Base-by-base conservation (phyloP, 2,329 filamentous ascomycete genomes). In the Fusarium sp. region DNA sequence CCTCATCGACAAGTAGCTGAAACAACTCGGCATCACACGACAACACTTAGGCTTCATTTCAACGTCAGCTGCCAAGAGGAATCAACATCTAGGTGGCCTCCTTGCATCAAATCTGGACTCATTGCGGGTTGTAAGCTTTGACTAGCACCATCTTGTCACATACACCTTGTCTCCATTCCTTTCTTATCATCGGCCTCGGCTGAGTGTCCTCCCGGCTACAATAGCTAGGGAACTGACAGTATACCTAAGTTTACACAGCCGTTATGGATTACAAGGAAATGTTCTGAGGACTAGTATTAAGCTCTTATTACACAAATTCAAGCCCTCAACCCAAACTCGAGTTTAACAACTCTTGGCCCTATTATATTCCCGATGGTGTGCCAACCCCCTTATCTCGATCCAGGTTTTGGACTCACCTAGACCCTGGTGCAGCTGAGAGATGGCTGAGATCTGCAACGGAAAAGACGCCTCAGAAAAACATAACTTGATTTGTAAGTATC, bases 161-260 rank as follows among this genome's bases (percentile, higher is more conserved):
- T 35, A n/a, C 7, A 35, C 8, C 33, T 14, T 35, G 33, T 35
- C 17, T 37, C 9, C 35, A 10, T 37, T 37, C 17, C n/a, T 7
- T 7, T 35, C 15, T 8, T 37, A 8, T 3, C 17, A n/a, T 8
- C 35, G 15, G 35, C 17, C 13, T n/a, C 19, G n/a, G 4, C 7
- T 37, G 17, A n/a, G 35, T 37, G 9, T n/a, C 4, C 17, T 11
- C 7, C 5, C 9, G 6, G 35, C n/a, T 19, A 37, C 9, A 25
- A n/a, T 25, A 5, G 11, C 44, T 51, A 5, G 3, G 1, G 8
- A 5, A 4, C 1, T 7, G 17, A 1, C 9, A 10, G 1, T 4
- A 10, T 2, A n/a, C n/a, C n/a, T n/a, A 55, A 17, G 14, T 15
- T 19, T 3, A 22, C 6, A 8, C 2, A 10, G 7, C 48, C 10